phyloP scores from a whole-genome alignment of 192 early-diverging fungal genomes.

The Coemansia guatemalensis region DNA sequence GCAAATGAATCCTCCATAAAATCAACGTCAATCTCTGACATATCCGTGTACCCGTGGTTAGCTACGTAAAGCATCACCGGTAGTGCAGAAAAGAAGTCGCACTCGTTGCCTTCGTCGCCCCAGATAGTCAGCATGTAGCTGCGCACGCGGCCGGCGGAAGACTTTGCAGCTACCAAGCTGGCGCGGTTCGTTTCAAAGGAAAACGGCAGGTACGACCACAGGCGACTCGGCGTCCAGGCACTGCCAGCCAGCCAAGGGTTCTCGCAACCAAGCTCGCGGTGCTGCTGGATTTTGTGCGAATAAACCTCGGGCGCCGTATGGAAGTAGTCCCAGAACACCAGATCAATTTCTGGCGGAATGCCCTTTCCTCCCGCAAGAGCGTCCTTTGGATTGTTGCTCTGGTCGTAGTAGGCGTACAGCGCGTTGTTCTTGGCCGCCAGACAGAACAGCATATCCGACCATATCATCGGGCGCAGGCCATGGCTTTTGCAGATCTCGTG shows the following conservation, averaged over 20 bases:
- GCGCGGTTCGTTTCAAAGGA: constrained; percentile 76
- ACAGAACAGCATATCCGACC: constrained; percentile 78
- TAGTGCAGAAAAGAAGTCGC: constrained; percentile 78
- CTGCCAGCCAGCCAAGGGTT: constrained; percentile 81
- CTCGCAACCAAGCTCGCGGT: constrained; percentile 74
- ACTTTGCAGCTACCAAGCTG: constrained; percentile 68
- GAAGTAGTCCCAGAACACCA: constrained; percentile 91
- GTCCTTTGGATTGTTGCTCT: constrained; percentile 58
- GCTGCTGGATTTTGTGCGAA: constrained; percentile 75
- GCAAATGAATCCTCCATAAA: constrained; percentile 65
- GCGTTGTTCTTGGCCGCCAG: constrained; percentile 80
- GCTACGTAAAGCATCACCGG: constrained; percentile 77
- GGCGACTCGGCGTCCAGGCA: constrained; percentile 82
- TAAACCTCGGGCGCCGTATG: constrained; percentile 73
- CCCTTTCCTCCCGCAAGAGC: constrained; percentile 50
- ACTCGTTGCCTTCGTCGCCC: constrained; percentile 93
- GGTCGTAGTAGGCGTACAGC: constrained; percentile 80
- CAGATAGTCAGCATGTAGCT: constrained; percentile 85
- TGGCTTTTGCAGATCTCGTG: constrained; percentile 63
- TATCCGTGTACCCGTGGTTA: constrained; percentile 70
- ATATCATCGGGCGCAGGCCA: constrained; percentile 75
- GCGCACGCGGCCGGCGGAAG: constrained; percentile 54
- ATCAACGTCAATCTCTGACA: constrained; percentile 59
- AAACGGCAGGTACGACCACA: constrained; percentile 81
- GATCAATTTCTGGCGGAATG: constrained; percentile 64